These are phyloP conservation scores for Pseudogymnoascus sp. DNA, from an alignment of 2,329 filamentous ascomycete species.

Conservation along the genomic window DNA sequence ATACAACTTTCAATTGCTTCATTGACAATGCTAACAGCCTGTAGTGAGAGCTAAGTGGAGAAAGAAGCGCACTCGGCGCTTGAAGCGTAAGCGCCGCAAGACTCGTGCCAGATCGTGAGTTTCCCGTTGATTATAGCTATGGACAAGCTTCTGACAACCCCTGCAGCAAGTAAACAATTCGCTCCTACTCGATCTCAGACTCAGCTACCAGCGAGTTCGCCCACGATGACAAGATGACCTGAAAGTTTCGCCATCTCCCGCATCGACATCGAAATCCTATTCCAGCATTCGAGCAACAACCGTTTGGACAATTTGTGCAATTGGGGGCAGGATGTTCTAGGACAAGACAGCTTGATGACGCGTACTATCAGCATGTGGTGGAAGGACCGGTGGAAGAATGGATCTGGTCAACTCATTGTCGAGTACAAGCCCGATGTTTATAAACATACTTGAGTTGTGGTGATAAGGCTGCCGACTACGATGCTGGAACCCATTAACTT, in stretches of 20 bases:
- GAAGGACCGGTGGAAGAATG: conserved; percentile 25
- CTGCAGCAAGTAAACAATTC: conserved; percentile 38
- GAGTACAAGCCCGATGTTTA: conserved; percentile 28
- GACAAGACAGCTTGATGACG: conserved; percentile 30
- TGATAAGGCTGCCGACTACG: conserved; percentile 25
- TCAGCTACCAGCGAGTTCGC: conserved; percentile 26
- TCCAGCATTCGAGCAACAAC: conserved; percentile 27
- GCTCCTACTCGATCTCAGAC: conserved; percentile 35
- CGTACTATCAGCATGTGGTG: conserved; percentile 29
- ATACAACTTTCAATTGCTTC: conserved; percentile 6
- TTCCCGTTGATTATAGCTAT: conserved; percentile 7
- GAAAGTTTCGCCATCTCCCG: conserved; percentile 28
- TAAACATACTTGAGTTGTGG: conserved; percentile 23
- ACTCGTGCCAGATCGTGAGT: conserved; percentile 94
- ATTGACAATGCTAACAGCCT: conserved; percentile 29
- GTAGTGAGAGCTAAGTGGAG: conserved; percentile 96
- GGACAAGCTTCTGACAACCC: conserved; percentile 16
- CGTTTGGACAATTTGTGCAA: conserved; percentile 25
- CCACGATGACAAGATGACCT: conserved; percentile 31
- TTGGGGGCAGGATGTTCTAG: conserved; percentile 27
- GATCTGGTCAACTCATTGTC: conserved; percentile 27
- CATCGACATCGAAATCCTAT: conserved; percentile 30
- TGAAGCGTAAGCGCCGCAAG: conserved; percentile 99
- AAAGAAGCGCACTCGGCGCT: conserved; percentile 98
- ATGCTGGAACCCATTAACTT: conserved; percentile 27